Conservation (phyloP, 192 early-diverging fungal genomes). For the Podila epigama region DNA sequence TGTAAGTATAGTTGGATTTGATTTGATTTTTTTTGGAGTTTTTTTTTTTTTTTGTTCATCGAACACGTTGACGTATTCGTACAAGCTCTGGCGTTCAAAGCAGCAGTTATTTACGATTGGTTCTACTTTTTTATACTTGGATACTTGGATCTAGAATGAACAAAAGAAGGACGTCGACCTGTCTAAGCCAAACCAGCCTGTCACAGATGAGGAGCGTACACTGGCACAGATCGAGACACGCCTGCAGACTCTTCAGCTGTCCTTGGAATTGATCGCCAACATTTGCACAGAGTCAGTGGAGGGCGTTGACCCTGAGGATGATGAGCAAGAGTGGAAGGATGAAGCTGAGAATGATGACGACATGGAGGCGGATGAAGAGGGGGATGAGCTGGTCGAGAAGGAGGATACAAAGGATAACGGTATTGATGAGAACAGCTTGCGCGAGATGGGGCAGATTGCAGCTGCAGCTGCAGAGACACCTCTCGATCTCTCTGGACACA, state of each 20-base stretch:
- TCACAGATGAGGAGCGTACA: constrained; percentile 24
- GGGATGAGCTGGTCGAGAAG: constrained; percentile 52
- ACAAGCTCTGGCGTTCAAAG: too few relatives aligned
- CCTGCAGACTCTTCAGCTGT: constrained; percentile 70
- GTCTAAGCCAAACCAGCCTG: constrained; percentile 42
- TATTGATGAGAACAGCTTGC: constrained; percentile 50
- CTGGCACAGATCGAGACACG: constrained; percentile 59
- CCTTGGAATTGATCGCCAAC: constrained; percentile 85
- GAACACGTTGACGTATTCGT: too few relatives aligned
- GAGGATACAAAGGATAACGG: constrained; percentile 53
- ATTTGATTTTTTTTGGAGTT: neutral
- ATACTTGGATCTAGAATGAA: constrained; percentile 15
- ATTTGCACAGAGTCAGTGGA: constrained; percentile 73
- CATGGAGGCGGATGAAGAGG: constrained; percentile 56
- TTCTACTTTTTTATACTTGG: too few relatives aligned
- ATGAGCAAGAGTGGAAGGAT: constrained; percentile 29
- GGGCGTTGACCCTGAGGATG: constrained; percentile 38
- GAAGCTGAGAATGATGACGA: constrained; percentile 52
- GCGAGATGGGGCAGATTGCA: constrained; percentile 54
- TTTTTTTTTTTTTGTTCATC: neutral
- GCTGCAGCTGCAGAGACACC: constrained; percentile 48
- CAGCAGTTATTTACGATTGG: too few relatives aligned
- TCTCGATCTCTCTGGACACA: constrained; percentile 50
- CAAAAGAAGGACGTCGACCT: constrained; percentile 38
- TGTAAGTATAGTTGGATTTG: constrained; percentile 28